These are phyloP conservation scores for Aspergillus felis DNA, from an alignment of 2,329 filamentous ascomycete genomes.

Conservation along the genomic window DNA sequence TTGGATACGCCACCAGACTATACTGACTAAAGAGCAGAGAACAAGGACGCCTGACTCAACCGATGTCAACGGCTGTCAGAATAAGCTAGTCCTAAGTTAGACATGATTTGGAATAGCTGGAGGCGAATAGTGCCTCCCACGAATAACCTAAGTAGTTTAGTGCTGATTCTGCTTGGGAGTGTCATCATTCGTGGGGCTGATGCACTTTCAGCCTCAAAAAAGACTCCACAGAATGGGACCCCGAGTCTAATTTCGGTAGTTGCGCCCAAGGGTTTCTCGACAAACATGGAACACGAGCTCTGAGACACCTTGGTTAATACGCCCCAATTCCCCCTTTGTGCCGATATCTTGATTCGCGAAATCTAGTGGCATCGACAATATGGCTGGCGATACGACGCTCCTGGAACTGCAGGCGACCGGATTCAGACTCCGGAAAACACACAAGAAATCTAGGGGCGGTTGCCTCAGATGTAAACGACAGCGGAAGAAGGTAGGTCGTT, in stretches of 20 bases:
- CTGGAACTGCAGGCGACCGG: slow-evolving; percentile 1
- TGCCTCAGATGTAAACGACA: slow-evolving; percentile 34
- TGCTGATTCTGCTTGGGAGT: neutral
- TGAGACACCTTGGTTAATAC: slow-evolving; percentile 3
- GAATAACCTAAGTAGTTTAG: neutral
- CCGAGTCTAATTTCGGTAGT: neutral
- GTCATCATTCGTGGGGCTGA: neutral
- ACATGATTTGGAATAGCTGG: neutral
- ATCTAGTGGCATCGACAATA: neutral
- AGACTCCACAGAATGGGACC: neutral
- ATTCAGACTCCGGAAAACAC: slow-evolving; percentile 18
- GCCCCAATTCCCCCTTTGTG: neutral
- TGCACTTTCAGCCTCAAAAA: neutral
- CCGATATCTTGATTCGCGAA: neutral
- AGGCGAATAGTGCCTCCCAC: neutral
- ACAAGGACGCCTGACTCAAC: neutral
- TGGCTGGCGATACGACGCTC: slow-evolving; percentile 3
- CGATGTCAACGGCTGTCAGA: neutral
- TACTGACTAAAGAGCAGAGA: neutral
- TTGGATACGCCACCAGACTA: too few species aligned
- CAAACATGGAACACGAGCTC: neutral
- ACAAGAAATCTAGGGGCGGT: slow-evolving; percentile 34
- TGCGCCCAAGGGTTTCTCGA: neutral
- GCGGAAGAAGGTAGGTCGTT: slow-evolving; percentile 32
- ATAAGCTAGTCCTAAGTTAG: neutral